phyloP scores from a whole-genome alignment of 1,284 basidiomycete genomes.

The Puccinia hordei region DNA sequence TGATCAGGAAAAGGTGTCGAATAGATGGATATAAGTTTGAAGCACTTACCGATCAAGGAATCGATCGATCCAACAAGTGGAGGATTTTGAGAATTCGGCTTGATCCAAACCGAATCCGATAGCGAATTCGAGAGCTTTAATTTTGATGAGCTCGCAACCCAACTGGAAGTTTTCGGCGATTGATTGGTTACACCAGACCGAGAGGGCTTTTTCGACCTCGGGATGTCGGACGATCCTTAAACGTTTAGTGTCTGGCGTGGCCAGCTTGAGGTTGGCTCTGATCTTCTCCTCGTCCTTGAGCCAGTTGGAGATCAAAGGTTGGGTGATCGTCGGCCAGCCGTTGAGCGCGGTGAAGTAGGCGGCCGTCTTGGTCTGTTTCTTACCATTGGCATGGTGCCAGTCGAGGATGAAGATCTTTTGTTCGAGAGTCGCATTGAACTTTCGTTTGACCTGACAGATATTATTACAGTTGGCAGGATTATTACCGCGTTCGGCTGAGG shows the following conservation, averaged over 20 bases:
- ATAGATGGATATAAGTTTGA: background rate
- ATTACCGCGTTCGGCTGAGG: background rate
- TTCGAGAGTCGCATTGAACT: conserved; percentile 32
- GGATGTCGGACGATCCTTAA: conserved; percentile 36
- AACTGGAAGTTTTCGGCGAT: conserved; percentile 26
- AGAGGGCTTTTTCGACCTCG: conserved; percentile 29
- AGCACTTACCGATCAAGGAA: conserved; percentile 36
- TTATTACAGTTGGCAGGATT: background rate
- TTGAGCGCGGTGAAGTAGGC: conserved; percentile 29
- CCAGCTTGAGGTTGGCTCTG: conserved; percentile 25
- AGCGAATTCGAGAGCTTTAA: conserved; percentile 33
- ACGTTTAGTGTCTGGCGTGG: conserved; percentile 35
- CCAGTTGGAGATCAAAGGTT: conserved; percentile 42
- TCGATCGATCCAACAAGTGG: conserved; percentile 31
- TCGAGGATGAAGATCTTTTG: conserved; percentile 36
- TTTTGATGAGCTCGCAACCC: conserved; percentile 16
- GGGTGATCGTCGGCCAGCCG: conserved; percentile 16
- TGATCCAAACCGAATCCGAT: conserved; percentile 30
- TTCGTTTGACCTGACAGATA: conserved; percentile 17
- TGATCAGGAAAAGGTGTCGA: background rate
- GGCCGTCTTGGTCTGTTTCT: conserved; percentile 40
- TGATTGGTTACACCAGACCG: conserved; percentile 35
- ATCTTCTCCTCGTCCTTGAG: conserved; percentile 43
- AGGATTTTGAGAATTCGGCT: conserved; percentile 38
- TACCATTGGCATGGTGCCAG: conserved; percentile 47